Evolutionary conservation across 1,284 basidiomycete genomes (phyloP).

Genomic region (Ustilago cynodontis): DNA sequence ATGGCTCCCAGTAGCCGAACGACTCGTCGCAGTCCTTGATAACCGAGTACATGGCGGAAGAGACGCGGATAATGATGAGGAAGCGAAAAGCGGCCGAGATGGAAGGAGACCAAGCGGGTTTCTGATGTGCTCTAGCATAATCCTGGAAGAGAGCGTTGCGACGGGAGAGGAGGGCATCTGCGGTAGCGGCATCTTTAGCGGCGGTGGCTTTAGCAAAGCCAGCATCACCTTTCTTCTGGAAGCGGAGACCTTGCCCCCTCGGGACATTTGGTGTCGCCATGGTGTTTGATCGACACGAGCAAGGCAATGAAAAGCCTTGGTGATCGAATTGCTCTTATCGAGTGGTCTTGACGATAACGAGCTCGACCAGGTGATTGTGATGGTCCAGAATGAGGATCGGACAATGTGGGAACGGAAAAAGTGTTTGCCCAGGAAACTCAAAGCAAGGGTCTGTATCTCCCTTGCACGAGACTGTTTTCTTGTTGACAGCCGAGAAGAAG

Average conservation of each 20-base stretch:
- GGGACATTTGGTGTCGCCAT: constrained; percentile 33
- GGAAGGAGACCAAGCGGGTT: constrained; percentile 49
- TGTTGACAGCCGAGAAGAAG: constrained; percentile 2
- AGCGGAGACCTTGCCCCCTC: constrained; percentile 41
- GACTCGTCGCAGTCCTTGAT: constrained; percentile 94
- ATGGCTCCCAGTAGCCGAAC: constrained; percentile 98
- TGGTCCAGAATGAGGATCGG: constrained; percentile 3
- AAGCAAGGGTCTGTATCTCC: constrained; percentile 2
- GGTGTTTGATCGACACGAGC: constrained; percentile 1
- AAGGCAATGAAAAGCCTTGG: background rate
- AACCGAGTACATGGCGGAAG: constrained; percentile 91
- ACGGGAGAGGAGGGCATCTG: constrained; percentile 37
- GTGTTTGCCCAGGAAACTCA: background rate
- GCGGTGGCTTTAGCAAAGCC: constrained; percentile 35
- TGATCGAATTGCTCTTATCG: constrained; percentile 1
- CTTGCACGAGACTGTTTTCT: background rate
- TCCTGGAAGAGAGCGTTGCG: constrained; percentile 54
- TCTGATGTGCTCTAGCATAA: constrained; percentile 37
- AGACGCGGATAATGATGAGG: constrained; percentile 83
- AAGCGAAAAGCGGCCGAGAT: constrained; percentile 85
- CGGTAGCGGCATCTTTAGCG: constrained; percentile 40
- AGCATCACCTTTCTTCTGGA: constrained; percentile 37
- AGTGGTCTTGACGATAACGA: background rate
- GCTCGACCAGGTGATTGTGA: background rate
- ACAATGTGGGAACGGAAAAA: background rate